These are phyloP conservation scores for Mitragyna speciosa DNA, from an alignment of 257 asterid species.

Conservation along the genomic window DNA sequence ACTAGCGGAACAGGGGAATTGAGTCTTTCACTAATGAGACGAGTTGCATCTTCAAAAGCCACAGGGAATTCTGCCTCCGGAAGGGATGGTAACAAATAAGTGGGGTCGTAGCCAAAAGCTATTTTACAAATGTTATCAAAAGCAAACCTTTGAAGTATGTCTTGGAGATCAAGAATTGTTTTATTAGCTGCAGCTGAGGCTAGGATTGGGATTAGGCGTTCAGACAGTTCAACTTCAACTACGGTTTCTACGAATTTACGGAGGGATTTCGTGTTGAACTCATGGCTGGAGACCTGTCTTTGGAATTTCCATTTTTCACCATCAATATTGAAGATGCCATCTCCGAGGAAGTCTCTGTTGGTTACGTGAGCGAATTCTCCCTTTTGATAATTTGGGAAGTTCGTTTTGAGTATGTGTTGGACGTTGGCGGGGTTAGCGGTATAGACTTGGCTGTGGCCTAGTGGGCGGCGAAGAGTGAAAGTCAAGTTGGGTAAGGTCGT, in stretches of 20 bases:
- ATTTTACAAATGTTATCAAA: slow-evolving; percentile 65
- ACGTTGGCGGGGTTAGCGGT: slow-evolving; percentile 68
- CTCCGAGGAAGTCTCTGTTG: slow-evolving; percentile 54
- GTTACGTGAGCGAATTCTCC: slow-evolving; percentile 32
- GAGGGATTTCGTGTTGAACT: slow-evolving; percentile 56
- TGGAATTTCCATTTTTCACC: slow-evolving; percentile 61
- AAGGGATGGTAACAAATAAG: slow-evolving; percentile 38
- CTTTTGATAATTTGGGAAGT: slow-evolving; percentile 50
- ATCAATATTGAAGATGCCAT: slow-evolving; percentile 63
- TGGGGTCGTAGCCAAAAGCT: slow-evolving; percentile 71
- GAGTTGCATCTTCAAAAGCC: slow-evolving; percentile 44
- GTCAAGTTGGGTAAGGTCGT: slow-evolving; percentile 43
- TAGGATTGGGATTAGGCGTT: slow-evolving; percentile 49
- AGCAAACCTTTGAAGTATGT: slow-evolving; percentile 60
- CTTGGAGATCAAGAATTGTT: slow-evolving; percentile 51
- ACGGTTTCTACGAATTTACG: slow-evolving; percentile 51
- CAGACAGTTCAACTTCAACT: slow-evolving; percentile 48
- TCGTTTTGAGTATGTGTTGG: slow-evolving; percentile 57
- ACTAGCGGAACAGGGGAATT: slow-evolving; percentile 29
- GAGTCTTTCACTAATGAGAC: slow-evolving; percentile 34
- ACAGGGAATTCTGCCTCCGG: slow-evolving; percentile 47
- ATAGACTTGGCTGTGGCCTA: slow-evolving; percentile 40
- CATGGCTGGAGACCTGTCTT: slow-evolving; percentile 59
- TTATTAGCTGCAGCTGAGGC: not conserved
- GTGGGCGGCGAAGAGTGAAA: slow-evolving; percentile 60